phyloP scores from a whole-genome alignment of 1,284 basidiomycete genomes.

The Lentinula novae-zelandiae region DNA sequence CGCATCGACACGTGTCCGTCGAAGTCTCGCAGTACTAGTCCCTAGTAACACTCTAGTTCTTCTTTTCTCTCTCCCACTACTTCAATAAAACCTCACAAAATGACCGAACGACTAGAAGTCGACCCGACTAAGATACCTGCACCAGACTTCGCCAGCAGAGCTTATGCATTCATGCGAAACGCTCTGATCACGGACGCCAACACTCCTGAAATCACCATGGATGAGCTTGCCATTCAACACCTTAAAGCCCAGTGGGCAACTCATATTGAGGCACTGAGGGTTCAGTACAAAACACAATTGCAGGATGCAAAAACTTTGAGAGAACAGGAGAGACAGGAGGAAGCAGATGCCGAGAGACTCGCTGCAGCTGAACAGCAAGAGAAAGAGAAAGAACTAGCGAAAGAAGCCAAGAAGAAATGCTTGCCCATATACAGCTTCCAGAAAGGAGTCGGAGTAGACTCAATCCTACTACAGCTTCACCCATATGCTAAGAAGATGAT shows the following conservation, averaged over 20 bases:
- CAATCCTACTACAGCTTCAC: neutral
- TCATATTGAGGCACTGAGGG: neutral
- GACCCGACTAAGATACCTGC: neutral
- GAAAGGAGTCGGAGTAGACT: neutral
- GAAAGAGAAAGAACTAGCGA: neutral
- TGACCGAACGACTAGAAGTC: neutral
- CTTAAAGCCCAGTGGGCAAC: neutral
- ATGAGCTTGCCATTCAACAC: neutral
- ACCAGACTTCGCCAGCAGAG: neutral
- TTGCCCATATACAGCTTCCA: neutral
- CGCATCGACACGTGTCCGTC: neutral
- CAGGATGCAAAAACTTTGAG: neutral
- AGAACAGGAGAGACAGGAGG: neutral
- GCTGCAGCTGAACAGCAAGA: neutral
- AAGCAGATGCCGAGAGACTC: neutral
- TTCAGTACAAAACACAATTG: neutral
- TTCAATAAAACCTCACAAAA: neutral
- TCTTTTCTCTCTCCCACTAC: neutral
- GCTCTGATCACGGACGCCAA: neutral
- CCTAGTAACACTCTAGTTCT: neutral
- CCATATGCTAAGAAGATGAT: slow-evolving; percentile 1
- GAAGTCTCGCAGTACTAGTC: neutral
- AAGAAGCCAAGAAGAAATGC: slow-evolving; percentile 8
- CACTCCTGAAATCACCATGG: neutral
- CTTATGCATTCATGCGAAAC: neutral